A percentile compares a stretch with the other conserved stretches of the same genome.
Conservation (phyloP, 2,329 filamentous ascomycete species). For the Botrytis galanthina region DNA sequence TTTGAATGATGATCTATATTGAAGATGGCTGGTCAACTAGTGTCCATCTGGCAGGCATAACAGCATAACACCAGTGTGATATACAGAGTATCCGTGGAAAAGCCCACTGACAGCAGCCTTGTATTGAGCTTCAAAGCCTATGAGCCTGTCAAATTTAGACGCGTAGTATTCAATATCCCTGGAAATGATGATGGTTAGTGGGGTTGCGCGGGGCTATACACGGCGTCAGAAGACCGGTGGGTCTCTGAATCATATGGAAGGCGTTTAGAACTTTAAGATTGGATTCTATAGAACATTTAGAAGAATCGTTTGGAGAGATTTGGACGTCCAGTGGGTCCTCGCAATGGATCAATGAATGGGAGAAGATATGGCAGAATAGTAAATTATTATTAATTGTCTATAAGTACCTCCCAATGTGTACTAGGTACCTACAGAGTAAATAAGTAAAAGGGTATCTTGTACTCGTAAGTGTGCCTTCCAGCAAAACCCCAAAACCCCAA, state of each 20-base stretch:
- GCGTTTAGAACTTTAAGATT: background rate
- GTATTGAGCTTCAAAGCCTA: background rate
- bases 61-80: background rate
- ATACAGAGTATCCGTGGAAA: background rate
- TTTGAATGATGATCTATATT: background rate
- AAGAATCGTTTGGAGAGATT: background rate
- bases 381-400: conserved; percentile 15
- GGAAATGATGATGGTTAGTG: conserved; percentile 8
- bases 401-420: background rate
- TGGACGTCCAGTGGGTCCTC: background rate
- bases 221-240: conserved; percentile 3
- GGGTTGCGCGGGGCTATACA: conserved; percentile 18
- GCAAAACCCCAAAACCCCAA: background rate
- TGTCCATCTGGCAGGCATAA: background rate
- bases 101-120: background rate
- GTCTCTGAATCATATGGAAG: conserved; percentile 6
- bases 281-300: background rate
- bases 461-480: conserved; percentile 5
- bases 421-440: background rate
- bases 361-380: background rate
- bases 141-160: conserved; percentile 15
- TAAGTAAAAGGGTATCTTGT: conserved; percentile 11
- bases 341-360: background rate
- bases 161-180: conserved; percentile 12
- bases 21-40: background rate